Conservation (phyloP, 2,329 filamentous ascomycete genomes). For the Ophiostoma sp. region DNA sequence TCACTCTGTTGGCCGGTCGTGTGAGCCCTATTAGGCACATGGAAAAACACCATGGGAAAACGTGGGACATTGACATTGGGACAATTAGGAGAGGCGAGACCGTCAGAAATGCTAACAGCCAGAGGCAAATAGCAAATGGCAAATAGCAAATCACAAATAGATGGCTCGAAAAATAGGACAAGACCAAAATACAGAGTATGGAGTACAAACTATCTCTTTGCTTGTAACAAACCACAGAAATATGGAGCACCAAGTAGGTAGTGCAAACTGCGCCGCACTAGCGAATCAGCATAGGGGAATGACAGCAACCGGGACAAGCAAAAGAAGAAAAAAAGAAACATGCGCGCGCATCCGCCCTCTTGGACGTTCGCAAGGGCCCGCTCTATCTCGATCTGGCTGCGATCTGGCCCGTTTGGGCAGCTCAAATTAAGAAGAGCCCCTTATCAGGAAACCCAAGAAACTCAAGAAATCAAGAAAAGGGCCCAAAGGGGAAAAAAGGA, state of each 20-base stretch:
- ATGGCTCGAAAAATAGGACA: too few relatives aligned
- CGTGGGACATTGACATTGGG: neutral
- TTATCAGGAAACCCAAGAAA: neutral
- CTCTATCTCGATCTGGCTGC: constrained; percentile 14
- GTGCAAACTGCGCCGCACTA: neutral
- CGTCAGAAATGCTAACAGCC: neutral
- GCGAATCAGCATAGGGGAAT: neutral
- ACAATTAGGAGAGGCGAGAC: neutral
- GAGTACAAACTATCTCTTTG: neutral
- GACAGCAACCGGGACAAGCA: neutral
- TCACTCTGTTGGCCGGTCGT: neutral
- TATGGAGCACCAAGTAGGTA: neutral
- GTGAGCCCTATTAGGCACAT: neutral
- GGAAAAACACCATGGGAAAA: neutral
- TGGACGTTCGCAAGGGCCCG: too few relatives aligned
- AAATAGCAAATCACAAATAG: neutral
- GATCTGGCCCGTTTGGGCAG: constrained; percentile 6
- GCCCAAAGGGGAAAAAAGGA: neutral
- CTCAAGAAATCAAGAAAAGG: neutral
- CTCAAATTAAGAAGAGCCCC: neutral
- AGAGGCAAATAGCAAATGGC: neutral
- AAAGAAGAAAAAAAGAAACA: neutral
- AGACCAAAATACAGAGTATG: neutral
- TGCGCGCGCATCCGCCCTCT: neutral
- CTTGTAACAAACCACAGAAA: neutral